Evolutionary conservation across 495 filamentous ascomycete species (phyloP), one percentile per base, ranked within the genome.

Genomic region (Aspergillus carlsbadensis): DNA sequence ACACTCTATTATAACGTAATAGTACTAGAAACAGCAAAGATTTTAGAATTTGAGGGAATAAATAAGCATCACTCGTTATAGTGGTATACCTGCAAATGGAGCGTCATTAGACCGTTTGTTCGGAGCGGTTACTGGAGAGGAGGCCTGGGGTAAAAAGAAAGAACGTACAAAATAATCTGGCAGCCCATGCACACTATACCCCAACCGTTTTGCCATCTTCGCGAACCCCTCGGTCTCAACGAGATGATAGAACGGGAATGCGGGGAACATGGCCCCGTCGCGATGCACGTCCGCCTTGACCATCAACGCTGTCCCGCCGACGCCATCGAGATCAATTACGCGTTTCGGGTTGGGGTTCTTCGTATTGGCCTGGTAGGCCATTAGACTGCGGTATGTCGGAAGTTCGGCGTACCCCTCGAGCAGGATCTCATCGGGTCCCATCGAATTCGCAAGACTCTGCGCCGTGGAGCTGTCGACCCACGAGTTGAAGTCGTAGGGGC

Each of bases 171-270:
- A 91, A 74, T 98, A 98, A 77, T 98, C 96, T 33, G 94, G 94
- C 64, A 98, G 65, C 5, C 94, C 94, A 65, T 81, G 89, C 42
- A 88, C 81, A 51, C 84, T 76, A 84, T 92, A 96, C 17, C 91
- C 91, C 65, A 98, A 70, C 54, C 94, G 79, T 62, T 78, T 85
- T 17, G 91, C 93, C 94, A 98, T 98, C 74, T 92, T 96, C 13
- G 95, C 93, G 65, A 98, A 98, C 0, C 94, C 94, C 68, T 98
- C 94, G 5, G 95, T 98, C 76, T 98, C 94, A 59, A 98, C 93
- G 24, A 98, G 72, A 71, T 98, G 89, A 65, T 95, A 98, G 67
- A 98, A 98, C 3, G 93, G 72, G 69, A 98, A 98, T 0, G 94
- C 82, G 15, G 94, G 94, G 70, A 98, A 98, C 94, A 98, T 98